phyloP scores from a whole-genome alignment of 2,329 filamentous ascomycete species.

The Elsinoe ampelina region DNA sequence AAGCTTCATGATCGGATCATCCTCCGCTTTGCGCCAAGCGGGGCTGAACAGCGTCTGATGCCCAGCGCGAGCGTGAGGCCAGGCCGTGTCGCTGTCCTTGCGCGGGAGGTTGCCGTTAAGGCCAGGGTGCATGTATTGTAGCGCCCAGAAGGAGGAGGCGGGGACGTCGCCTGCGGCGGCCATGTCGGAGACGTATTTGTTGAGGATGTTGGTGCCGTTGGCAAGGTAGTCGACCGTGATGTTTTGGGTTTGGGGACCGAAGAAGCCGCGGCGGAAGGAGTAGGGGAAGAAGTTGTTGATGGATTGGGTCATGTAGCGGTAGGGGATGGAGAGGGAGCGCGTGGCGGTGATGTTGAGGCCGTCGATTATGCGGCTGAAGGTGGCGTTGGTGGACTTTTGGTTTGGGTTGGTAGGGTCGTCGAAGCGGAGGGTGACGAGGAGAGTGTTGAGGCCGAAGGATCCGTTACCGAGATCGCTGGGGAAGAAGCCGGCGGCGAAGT shows the following conservation, averaged over 20 bases:
- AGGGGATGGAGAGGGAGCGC: background rate
- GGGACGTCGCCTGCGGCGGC: conserved; percentile 11
- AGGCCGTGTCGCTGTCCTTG: conserved; percentile 13
- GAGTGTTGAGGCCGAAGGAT: background rate
- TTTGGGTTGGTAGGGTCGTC: background rate
- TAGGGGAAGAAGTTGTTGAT: conserved; percentile 14
- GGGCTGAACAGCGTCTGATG: conserved; percentile 15
- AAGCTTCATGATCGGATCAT: conserved; percentile 8
- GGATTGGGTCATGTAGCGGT: conserved; percentile 4
- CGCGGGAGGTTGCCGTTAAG: conserved; percentile 12
- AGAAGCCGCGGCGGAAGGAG: conserved; percentile 14
- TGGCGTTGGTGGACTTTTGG: conserved; percentile 13
- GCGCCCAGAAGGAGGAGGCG: conserved; percentile 13
- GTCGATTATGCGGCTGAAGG: conserved; percentile 8
- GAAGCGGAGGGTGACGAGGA: conserved; percentile 14
- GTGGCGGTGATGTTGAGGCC: conserved; percentile 8
- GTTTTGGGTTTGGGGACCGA: conserved; percentile 13
- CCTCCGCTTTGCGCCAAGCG: conserved; percentile 7
- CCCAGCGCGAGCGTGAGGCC: conserved; percentile 13
- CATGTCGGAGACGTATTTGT: conserved; percentile 10
- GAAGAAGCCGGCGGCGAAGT: conserved; percentile 14
- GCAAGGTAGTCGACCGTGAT: conserved; percentile 11
- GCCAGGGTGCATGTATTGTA: conserved; percentile 15
- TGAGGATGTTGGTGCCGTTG: conserved; percentile 7
- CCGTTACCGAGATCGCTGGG: conserved; percentile 9